Percentiles rank a stretch among this genome's conserved stretches.
phyloP scores from a whole-genome alignment of 352 stramenopile genomes.

The Pythium phragmitis region DNA sequence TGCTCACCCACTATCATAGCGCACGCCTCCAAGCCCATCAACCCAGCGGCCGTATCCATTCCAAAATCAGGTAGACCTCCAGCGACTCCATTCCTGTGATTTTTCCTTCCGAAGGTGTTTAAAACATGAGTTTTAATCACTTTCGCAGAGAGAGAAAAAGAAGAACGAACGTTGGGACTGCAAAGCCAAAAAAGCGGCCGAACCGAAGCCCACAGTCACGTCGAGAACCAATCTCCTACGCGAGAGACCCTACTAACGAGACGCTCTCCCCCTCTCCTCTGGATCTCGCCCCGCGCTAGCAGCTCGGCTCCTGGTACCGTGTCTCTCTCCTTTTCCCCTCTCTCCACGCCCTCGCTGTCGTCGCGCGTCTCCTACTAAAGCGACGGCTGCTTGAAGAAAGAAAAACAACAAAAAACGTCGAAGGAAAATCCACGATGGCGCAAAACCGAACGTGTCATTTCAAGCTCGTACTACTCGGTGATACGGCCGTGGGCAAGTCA shows the following conservation, averaged over 20 bases:
- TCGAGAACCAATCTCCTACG: conserved; percentile 10
- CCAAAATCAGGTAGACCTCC: not conserved
- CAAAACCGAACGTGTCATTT: conserved; percentile 93
- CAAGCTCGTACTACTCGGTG: conserved; percentile 99
- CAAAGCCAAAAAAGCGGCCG: conserved; percentile 12
- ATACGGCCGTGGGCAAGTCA: conserved; percentile 99
- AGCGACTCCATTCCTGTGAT: not conserved
- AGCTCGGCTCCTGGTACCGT: not conserved
- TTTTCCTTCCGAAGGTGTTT: conserved; percentile 11
- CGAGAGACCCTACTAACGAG: conserved; percentile 7
- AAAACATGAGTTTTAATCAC: conserved; percentile 25
- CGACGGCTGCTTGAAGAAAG: not conserved
- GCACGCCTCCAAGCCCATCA: too few species aligned
- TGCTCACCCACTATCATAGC: not conserved
- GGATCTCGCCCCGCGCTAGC: not conserved
- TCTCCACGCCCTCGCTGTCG: not conserved
- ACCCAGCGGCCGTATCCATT: too few species aligned
- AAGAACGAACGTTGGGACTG: conserved; percentile 23
- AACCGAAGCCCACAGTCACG: conserved; percentile 14
- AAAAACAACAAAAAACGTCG: conserved; percentile 7
- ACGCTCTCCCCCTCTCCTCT: not conserved
- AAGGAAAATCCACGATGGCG: conserved; percentile 56
- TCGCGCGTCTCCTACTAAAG: not conserved
- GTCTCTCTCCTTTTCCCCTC: not conserved
- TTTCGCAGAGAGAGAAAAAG: conserved; percentile 15